These are phyloP conservation scores for Cenchrus fungigraminus DNA, from an alignment of 176 grass and related monocot species.

Conservation along the genomic window DNA sequence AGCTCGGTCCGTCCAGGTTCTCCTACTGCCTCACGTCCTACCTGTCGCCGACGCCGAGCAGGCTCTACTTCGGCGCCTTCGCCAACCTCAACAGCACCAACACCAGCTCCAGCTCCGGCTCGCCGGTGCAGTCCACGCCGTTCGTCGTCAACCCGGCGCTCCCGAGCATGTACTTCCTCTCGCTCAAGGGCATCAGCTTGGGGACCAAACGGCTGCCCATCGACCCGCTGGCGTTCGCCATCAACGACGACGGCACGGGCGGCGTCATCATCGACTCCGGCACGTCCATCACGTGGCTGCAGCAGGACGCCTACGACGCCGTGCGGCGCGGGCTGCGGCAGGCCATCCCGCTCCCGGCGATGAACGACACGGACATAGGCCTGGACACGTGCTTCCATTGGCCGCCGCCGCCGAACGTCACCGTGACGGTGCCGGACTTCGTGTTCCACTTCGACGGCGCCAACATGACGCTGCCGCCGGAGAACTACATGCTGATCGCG, in stretches of 20 bases:
- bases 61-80: constrained; percentile 28
- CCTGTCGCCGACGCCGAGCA: constrained; percentile 23
- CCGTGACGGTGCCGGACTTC: neutral
- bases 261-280: constrained; percentile 21
- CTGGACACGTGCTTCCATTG: constrained; percentile 20
- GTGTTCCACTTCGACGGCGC: constrained; percentile 16
- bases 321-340: neutral
- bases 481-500: constrained; percentile 26
- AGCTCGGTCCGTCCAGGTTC: constrained; percentile 51
- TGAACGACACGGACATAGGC: constrained; percentile 11
- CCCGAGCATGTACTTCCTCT: constrained; percentile 26
- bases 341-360: neutral
- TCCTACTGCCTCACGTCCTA: constrained; percentile 58
- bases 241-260: constrained; percentile 25
- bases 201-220: neutral
- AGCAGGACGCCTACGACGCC: constrained; percentile 26
- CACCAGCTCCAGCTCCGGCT: constrained; percentile 24
- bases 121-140: constrained; percentile 25
- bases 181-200: constrained; percentile 12
- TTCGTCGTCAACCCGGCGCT: constrained; percentile 27
- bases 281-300: constrained; percentile 30
- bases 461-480: constrained; percentile 21
- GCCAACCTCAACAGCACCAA: constrained; percentile 23
- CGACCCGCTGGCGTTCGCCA: constrained; percentile 24
- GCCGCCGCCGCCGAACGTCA: constrained; percentile 25